Base-by-base conservation (phyloP, 2,329 filamentous ascomycete species). In the Neodidymelliopsis sp. region DNA sequence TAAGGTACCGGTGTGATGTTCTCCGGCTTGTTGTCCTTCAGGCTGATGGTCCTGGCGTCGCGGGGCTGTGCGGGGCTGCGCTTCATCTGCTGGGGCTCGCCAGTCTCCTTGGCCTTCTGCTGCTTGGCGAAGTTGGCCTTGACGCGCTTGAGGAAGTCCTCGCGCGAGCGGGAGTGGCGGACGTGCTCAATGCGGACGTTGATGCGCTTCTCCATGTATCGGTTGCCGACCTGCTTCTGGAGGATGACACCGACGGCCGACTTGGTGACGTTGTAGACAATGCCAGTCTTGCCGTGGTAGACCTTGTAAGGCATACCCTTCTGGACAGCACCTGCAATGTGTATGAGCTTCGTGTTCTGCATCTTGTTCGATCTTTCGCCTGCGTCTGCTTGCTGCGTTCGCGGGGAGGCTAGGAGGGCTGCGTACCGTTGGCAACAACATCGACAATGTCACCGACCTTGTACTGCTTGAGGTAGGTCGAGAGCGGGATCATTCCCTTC, bases 191-290 rank as follows among this genome's bases (percentile, higher is more conserved):
- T 81, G 77, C 94, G 91, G 82, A 99, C 84, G 87, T 96, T 97
- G 84, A 99, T 87, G 79, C 94, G 93, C 91, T 99, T 99, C 90
- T 99, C 94, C 78, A 99, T 85, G 87, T 97, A 99, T 75, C 93
- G 90, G 88, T 97, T 94, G 82, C 92, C 91, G 78, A 99, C 94
- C 80, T 95, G 91, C 87, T 96, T 97, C 89, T 70, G 69, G 82
- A 99, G 90, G 82, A 99, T 97, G 79, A 99, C 89, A 74, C 94
- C 94, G 77, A 99, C 91, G 65, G 94, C 90, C 72, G 86, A 89
- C 87, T 97, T 96, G 81, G 93, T 94, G 73, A 99, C 94, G 85
- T 99, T 99, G 90, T 96, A 96, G 81, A 96, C 82, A 73, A 96
- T 90, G 76, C 91, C 91, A 43, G 72, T 74, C 90, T 97, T 97